phyloP scores from a whole-genome alignment of 441 rosid genomes.

The Jatropha multifida region DNA sequence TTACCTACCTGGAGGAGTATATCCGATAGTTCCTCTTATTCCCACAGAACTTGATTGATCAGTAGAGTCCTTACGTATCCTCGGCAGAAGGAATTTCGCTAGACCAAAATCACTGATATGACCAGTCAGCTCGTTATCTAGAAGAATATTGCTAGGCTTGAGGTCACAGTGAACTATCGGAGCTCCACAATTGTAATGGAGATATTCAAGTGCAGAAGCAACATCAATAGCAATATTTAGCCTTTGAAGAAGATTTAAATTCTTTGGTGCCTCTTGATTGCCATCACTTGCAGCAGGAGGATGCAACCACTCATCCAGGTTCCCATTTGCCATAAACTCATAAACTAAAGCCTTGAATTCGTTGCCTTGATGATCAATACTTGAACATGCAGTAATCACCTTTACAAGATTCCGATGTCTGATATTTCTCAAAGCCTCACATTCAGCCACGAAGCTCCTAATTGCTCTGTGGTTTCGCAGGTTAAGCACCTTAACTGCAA shows the following conservation, averaged over 20 bases:
- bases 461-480: not conserved
- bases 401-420: slow-evolving; percentile 7
- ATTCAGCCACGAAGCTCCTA: not conserved
- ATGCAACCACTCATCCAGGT: slow-evolving; percentile 3
- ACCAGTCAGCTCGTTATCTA: not conserved
- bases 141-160: not conserved
- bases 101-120: slow-evolving; percentile 3
- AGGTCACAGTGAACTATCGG: not conserved
- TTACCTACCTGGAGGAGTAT: slow-evolving; percentile 7
- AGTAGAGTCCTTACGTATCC: not conserved
- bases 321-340: not conserved
- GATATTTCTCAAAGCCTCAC: slow-evolving; percentile 2
- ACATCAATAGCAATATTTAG: not conserved
- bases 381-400: slow-evolving; percentile 5
- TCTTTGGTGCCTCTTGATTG: not conserved
- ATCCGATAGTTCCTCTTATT: not conserved
- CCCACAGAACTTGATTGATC: not conserved
- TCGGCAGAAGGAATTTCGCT: not conserved
- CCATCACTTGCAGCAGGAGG: not conserved
- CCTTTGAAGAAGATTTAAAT: not conserved
- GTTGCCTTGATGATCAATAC: not conserved
- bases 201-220: slow-evolving; percentile 1
- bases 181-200: not conserved
- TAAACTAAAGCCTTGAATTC: not conserved
- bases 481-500: slow-evolving; percentile 4